Evolutionary conservation across 441 rosid genomes (phyloP).

Genomic region (Eutrema salsugineum): DNA sequence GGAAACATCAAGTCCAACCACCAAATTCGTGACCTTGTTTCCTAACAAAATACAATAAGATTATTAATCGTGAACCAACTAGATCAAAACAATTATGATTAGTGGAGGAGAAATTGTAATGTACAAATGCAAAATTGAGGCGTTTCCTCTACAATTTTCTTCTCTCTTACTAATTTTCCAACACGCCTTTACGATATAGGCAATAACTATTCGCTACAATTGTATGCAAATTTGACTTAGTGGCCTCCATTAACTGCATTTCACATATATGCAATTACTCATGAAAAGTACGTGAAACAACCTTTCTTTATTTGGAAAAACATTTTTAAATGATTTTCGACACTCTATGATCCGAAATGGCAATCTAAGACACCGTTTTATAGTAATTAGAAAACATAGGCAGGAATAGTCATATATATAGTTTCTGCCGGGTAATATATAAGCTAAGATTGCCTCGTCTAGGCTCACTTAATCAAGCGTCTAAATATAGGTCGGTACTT

Average conservation of each 20-base stretch:
- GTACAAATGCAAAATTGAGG: background rate
- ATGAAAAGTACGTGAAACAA: slow-evolving; percentile 1
- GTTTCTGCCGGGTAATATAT: background rate
- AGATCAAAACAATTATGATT: background rate
- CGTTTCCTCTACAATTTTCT: background rate
- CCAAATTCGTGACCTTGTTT: background rate
- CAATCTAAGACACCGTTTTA: background rate
- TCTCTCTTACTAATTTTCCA: background rate
- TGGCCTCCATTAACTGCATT: background rate
- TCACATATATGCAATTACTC: slow-evolving; percentile 1
- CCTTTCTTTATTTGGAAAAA: background rate
- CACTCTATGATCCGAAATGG: background rate
- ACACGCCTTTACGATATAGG: background rate
- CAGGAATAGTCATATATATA: background rate
- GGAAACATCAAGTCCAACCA: background rate
- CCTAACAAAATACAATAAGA: background rate
- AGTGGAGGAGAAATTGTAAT: slow-evolving; percentile 4
- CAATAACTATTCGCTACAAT: background rate
- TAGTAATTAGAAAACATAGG: background rate
- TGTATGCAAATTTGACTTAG: background rate
- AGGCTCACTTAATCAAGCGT: background rate
- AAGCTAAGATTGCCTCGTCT: background rate
- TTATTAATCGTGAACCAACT: background rate
- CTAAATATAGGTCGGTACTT: background rate
- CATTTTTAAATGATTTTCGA: slow-evolving; percentile 11